These are phyloP conservation scores for Kodamaea neixiangensis DNA, from an alignment of 805 yeast genomes.

Conservation along the genomic window DNA sequence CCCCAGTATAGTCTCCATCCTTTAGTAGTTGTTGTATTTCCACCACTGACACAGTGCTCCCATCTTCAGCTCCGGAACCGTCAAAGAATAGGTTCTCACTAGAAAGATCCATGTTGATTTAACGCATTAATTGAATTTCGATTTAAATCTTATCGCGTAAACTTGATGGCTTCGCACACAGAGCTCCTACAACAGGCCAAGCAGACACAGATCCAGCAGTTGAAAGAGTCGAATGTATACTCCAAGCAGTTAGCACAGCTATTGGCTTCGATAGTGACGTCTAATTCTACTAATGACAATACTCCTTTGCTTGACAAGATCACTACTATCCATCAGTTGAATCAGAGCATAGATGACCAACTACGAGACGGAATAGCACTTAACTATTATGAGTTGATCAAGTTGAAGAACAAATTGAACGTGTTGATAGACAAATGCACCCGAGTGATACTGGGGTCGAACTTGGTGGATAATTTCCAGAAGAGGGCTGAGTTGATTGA, in stretches of 20 bases:
- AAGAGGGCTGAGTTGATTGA: conserved; percentile 66
- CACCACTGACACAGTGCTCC: neutral
- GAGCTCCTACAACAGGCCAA: conserved; percentile 37
- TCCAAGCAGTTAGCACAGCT: conserved; percentile 28
- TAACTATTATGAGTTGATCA: conserved; percentile 17
- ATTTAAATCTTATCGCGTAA: conserved; percentile 1
- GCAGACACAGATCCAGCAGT: conserved; percentile 28
- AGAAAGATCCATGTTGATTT: conserved; percentile 3
- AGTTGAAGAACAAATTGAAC: conserved; percentile 14
- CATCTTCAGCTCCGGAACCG: neutral
- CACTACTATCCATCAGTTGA: conserved; percentile 42
- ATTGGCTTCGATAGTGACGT: conserved; percentile 23
- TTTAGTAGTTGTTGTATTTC: neutral
- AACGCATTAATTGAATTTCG: conserved; percentile 7
- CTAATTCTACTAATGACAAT: conserved; percentile 30
- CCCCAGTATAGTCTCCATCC: neutral
- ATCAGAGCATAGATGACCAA: conserved; percentile 39
- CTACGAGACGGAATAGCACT: conserved; percentile 32
- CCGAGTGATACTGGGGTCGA: neutral
- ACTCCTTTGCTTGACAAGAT: conserved; percentile 26
- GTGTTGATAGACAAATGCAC: conserved; percentile 12
- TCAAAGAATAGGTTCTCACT: conserved; percentile 5
- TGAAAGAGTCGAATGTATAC: conserved; percentile 27
- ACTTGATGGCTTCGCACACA: conserved; percentile 21
- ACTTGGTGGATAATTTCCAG: conserved; percentile 14